Evolutionary conservation across 75 land plant genomes (phyloP).

Genomic region (Pinus taeda): DNA sequence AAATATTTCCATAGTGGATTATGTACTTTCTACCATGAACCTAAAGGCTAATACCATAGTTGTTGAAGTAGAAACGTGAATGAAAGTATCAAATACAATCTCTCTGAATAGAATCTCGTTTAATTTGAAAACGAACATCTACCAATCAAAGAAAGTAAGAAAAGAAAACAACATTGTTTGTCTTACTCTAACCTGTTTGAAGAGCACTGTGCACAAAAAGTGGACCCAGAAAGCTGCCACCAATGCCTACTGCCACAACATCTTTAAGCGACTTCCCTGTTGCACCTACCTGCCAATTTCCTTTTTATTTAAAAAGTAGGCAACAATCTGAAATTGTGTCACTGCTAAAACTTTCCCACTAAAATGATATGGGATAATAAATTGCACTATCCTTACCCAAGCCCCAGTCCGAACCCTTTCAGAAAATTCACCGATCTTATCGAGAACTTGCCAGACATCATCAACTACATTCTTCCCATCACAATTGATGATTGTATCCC

Average conservation of each 20-base stretch:
- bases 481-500: constrained; percentile 55
- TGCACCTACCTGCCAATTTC: constrained; percentile 71
- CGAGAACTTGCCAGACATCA: constrained; percentile 91
- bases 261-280: constrained; percentile 89
- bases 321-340: background rate
- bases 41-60: background rate
- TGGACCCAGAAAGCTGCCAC: constrained; percentile 98
- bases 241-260: constrained; percentile 93
- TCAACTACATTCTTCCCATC: constrained; percentile 96
- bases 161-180: background rate
- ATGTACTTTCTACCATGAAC: background rate
- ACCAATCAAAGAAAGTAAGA: background rate
- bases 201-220: constrained; percentile 96
- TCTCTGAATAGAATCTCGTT: background rate
- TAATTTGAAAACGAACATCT: background rate
- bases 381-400: constrained; percentile 58
- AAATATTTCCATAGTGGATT: background rate
- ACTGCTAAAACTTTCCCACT: background rate
- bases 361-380: background rate
- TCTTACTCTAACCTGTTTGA: constrained; percentile 69
- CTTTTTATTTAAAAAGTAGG: background rate
- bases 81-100: background rate
- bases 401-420: constrained; percentile 82
- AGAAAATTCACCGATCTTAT: constrained; percentile 79
- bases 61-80: background rate